Conservation (phyloP, 2,329 filamentous ascomycete species). For the Neofusicoccum kwambonambiense region DNA sequence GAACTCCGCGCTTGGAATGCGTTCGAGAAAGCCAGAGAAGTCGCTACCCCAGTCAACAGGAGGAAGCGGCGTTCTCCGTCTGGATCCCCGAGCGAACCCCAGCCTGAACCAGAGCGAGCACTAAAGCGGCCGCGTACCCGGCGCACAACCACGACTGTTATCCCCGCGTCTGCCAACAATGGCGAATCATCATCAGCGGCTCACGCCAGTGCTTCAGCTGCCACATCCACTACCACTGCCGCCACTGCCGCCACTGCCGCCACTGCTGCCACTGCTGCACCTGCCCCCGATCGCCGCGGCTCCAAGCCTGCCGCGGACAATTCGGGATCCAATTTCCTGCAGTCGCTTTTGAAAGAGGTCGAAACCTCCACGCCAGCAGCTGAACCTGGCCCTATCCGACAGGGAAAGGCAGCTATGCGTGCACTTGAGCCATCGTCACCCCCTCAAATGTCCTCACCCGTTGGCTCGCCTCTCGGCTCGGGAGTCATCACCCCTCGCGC, state of each 20-base stretch:
- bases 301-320: slow-evolving; percentile 29
- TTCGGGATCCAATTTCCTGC: slow-evolving; percentile 59
- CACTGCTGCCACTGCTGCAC: slow-evolving; percentile 31
- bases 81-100: slow-evolving; percentile 67
- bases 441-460: slow-evolving; percentile 61
- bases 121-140: slow-evolving; percentile 84
- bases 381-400: slow-evolving; percentile 40
- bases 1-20: slow-evolving; percentile 86
- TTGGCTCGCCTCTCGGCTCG: slow-evolving; percentile 63
- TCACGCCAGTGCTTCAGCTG: neutral
- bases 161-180: slow-evolving; percentile 34
- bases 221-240: slow-evolving; percentile 28
- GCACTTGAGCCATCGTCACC: slow-evolving; percentile 42
- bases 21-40: slow-evolving; percentile 77
- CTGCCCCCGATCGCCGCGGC: slow-evolving; percentile 30
- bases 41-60: slow-evolving; percentile 47
- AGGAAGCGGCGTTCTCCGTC: slow-evolving; percentile 79
- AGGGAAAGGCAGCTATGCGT: slow-evolving; percentile 38
- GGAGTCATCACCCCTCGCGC: slow-evolving; percentile 67
- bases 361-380: slow-evolving; percentile 13
- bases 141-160: slow-evolving; percentile 56
- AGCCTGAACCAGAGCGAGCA: slow-evolving; percentile 71
- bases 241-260: slow-evolving; percentile 25
- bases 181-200: slow-evolving; percentile 15
- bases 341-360: slow-evolving; percentile 77